Evolutionary conservation across 345 rosid genomes (phyloP).

Genomic region (Camelina hispida): DNA sequence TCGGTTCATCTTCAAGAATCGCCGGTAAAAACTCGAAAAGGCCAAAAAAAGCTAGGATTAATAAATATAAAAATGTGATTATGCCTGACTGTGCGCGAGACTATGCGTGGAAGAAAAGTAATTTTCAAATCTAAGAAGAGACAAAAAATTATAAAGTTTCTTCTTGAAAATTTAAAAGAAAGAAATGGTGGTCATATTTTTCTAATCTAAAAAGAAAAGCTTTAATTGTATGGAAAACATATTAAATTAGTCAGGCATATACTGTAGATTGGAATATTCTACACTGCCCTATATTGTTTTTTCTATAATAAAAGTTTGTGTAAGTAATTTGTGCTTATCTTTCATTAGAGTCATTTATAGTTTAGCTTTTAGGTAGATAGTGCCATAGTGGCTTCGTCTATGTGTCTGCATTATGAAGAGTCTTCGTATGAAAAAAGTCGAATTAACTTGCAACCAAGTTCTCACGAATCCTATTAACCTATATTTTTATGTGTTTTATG

Average conservation of each 20-base stretch:
- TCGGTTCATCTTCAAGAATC: conserved; percentile 19
- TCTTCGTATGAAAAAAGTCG: too few species aligned
- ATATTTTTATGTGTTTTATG: too few species aligned
- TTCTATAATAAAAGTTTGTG: background rate
- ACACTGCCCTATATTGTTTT: background rate
- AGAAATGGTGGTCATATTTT: conserved; percentile 18
- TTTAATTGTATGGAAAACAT: conserved; percentile 13
- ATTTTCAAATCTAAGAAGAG: conserved; percentile 42
- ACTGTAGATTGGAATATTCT: conserved; percentile 35
- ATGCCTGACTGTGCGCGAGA: conserved; percentile 27
- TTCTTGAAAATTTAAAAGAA: conserved; percentile 9
- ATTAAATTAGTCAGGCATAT: conserved; percentile 30
- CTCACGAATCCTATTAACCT: too few species aligned
- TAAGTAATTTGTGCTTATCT: too few species aligned
- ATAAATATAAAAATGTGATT: conserved; percentile 20
- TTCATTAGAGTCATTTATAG: too few species aligned
- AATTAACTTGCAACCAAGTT: too few species aligned
- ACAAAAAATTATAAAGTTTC: conserved; percentile 32
- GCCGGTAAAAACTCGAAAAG: conserved; percentile 36
- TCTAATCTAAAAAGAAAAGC: background rate
- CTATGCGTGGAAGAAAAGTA: conserved; percentile 34
- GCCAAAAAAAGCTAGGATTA: conserved; percentile 12
- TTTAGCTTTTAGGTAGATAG: too few species aligned
- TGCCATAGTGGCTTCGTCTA: too few species aligned
- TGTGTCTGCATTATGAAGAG: too few species aligned